Conservation (phyloP, 768 basidiomycete genomes). For the Pseudohyphozyma bogoriensis region DNA sequence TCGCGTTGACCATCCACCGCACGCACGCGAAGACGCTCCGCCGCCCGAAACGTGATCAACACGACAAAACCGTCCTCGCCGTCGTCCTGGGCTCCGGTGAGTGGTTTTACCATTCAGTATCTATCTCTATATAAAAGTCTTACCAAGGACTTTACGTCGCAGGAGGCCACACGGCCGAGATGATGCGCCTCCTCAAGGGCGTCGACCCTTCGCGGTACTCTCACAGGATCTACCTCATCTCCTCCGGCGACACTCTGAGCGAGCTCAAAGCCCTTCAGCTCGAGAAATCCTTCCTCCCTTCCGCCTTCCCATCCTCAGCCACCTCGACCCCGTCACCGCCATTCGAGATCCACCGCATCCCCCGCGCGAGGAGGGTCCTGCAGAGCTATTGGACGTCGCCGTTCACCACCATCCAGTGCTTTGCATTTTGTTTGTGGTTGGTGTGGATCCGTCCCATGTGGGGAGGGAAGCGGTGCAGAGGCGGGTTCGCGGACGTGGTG, state of each 20-base stretch:
- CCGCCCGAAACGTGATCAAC: neutral
- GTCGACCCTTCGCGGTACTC: slow-evolving; percentile 58
- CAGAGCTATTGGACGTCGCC: slow-evolving; percentile 64
- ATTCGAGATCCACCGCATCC: slow-evolving; percentile 57
- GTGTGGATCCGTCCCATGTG: slow-evolving; percentile 51
- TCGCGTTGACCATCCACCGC: no score
- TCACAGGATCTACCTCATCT: slow-evolving; percentile 68
- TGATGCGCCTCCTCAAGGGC: slow-evolving; percentile 57
- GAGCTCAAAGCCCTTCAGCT: slow-evolving; percentile 56
- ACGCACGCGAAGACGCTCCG: no score
- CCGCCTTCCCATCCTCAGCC: neutral
- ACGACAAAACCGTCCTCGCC: slow-evolving; percentile 44
- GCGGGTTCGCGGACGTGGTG: slow-evolving; percentile 58
- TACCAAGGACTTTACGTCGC: slow-evolving; percentile 1
- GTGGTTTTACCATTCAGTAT: slow-evolving; percentile 26
- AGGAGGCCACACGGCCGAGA: slow-evolving; percentile 95
- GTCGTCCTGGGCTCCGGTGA: slow-evolving; percentile 89
- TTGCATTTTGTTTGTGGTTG: slow-evolving; percentile 53
- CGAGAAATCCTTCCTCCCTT: slow-evolving; percentile 41
- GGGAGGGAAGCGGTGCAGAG: neutral
- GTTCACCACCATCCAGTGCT: slow-evolving; percentile 53
- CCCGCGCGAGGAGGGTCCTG: slow-evolving; percentile 78
- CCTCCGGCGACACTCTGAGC: slow-evolving; percentile 72
- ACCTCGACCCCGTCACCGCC: neutral
- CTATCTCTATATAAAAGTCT: neutral